These are phyloP conservation scores for Fusarium miscanthi DNA, from an alignment of 2,329 filamentous ascomycete genomes.

Conservation along the genomic window DNA sequence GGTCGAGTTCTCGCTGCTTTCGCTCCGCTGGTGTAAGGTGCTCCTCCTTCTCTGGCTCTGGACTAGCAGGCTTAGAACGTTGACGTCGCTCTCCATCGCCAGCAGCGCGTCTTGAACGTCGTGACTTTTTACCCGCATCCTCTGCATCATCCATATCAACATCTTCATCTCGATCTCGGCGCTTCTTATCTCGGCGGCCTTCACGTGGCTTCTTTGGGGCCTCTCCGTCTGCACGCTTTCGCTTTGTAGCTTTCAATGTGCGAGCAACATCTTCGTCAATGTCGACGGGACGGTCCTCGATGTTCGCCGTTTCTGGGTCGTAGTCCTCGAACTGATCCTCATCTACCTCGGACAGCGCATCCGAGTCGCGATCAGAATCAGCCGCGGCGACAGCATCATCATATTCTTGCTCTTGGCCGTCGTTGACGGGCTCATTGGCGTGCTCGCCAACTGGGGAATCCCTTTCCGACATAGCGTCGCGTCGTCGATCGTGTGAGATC, in stretches of 20 bases:
- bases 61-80: constrained; percentile 56
- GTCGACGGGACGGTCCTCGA: constrained; percentile 72
- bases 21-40: constrained; percentile 85
- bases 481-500: constrained; percentile 22
- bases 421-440: constrained; percentile 51
- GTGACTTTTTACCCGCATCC: constrained; percentile 56
- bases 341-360: constrained; percentile 74
- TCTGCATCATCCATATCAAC: constrained; percentile 60
- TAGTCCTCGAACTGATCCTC: constrained; percentile 78
- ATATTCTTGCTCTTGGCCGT: constrained; percentile 55
- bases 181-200: constrained; percentile 76
- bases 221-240: constrained; percentile 72
- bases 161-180: constrained; percentile 61
- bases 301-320: constrained; percentile 71
- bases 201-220: constrained; percentile 79
- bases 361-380: constrained; percentile 66
- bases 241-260: constrained; percentile 72
- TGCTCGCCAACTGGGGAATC: constrained; percentile 56
- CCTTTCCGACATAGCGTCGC: constrained; percentile 58
- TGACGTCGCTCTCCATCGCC: constrained; percentile 60
- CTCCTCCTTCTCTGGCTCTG: constrained; percentile 78
- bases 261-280: constrained; percentile 74
- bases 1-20: constrained; percentile 83
- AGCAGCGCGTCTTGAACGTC: constrained; percentile 60
- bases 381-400: constrained; percentile 48